phyloP scores from a whole-genome alignment of 768 basidiomycete species.

The Termitomyces sp. region DNA sequence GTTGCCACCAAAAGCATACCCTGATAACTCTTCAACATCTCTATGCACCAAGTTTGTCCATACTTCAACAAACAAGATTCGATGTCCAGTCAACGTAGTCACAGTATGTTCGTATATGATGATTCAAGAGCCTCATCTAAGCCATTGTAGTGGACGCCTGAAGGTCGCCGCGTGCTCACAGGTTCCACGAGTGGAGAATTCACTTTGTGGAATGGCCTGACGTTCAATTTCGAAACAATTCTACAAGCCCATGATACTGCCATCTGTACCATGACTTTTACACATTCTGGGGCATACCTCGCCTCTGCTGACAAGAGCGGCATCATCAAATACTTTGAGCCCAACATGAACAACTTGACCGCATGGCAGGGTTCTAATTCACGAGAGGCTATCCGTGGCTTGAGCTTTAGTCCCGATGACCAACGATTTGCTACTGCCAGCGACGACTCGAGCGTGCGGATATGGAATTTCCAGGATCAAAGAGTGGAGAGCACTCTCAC shows the following conservation, averaged over 20 bases:
- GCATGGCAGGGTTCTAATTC: constrained; percentile 82
- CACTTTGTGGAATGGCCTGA: constrained; percentile 97
- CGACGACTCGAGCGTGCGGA: constrained; percentile 90
- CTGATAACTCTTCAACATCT: constrained; percentile 86
- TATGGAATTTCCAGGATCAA: constrained; percentile 94
- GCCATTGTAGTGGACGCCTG: constrained; percentile 87
- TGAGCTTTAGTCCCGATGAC: constrained; percentile 92
- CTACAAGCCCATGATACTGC: constrained; percentile 98
- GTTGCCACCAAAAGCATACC: constrained; percentile 91
- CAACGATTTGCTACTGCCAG: constrained; percentile 89
- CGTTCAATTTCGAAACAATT: constrained; percentile 99
- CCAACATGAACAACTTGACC: constrained; percentile 97
- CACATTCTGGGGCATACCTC: constrained; percentile 90
- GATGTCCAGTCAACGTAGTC: constrained; percentile 95
- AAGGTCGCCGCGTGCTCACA: constrained; percentile 87
- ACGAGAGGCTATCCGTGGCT: constrained; percentile 90
- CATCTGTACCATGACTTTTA: constrained; percentile 85
- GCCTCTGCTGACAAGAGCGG: constrained; percentile 91
- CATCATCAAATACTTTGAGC: constrained; percentile 97
- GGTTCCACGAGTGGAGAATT: constrained; percentile 98
- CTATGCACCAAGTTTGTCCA: constrained; percentile 97
- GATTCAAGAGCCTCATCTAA: not conserved
- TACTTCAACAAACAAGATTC: constrained; percentile 97
- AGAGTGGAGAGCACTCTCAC: constrained; percentile 84
- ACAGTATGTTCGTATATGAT: constrained; percentile 49